These are phyloP conservation scores for Annulohypoxylon bovei DNA, from an alignment of 495 filamentous ascomycete genomes.

Conservation along the genomic window DNA sequence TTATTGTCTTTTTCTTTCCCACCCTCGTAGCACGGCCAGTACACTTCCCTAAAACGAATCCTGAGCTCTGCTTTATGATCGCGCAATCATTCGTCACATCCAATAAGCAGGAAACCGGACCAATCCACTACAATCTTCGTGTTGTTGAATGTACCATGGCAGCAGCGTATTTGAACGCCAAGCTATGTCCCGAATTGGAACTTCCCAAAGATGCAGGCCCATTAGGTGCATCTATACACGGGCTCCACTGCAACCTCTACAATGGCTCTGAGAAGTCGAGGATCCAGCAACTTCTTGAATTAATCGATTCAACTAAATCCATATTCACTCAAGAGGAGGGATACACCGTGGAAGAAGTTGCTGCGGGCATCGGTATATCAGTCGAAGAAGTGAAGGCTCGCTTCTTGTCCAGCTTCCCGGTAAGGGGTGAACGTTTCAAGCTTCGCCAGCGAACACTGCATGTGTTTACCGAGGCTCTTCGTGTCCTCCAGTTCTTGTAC, in stretches of 20 bases:
- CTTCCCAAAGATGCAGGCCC: conserved; percentile 85
- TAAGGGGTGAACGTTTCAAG: conserved; percentile 87
- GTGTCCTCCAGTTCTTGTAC: conserved; percentile 82
- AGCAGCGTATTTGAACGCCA: conserved; percentile 69
- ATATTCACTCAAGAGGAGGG: conserved; percentile 78
- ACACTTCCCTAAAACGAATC: conserved; percentile 81
- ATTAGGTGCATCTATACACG: conserved; percentile 82
- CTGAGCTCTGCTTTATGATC: conserved; percentile 90
- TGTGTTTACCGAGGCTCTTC: conserved; percentile 87
- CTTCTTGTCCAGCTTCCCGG: conserved; percentile 85
- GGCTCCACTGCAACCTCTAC: conserved; percentile 86
- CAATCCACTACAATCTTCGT: conserved; percentile 93
- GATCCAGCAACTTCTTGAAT: conserved; percentile 72
- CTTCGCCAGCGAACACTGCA: conserved; percentile 87
- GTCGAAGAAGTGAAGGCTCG: conserved; percentile 74
- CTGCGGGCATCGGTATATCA: conserved; percentile 72
- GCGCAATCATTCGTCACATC: conserved; percentile 93
- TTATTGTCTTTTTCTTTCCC: conserved; percentile 91
- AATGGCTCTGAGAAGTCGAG: conserved; percentile 60
- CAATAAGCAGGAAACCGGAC: conserved; percentile 93
- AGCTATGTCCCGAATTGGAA: conserved; percentile 62
- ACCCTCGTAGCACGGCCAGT: conserved; percentile 78
- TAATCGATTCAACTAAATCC: conserved; percentile 70
- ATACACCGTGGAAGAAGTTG: conserved; percentile 89
- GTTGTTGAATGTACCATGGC: conserved; percentile 96